Conservation (phyloP, 208 protist genomes). For the Trypanosomatidae sp. region DNA sequence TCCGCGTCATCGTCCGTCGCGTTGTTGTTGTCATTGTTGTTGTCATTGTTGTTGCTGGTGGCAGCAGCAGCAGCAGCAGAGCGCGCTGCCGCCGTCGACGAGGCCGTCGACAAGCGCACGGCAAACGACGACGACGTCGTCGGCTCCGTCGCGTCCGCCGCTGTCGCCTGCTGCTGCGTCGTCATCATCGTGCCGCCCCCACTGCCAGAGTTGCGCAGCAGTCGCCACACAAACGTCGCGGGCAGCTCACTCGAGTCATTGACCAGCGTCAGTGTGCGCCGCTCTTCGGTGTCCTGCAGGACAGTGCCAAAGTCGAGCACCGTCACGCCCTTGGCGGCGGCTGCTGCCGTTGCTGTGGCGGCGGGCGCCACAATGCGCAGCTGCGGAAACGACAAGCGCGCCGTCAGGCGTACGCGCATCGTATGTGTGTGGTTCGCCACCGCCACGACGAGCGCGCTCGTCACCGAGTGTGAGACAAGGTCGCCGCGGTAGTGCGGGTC, state of each 20-base stretch:
- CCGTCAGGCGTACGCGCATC: slow-evolving; percentile 73
- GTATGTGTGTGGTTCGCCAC: slow-evolving; percentile 86
- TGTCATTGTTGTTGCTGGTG: neutral
- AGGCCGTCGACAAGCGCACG: too few species aligned
- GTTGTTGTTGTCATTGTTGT: neutral
- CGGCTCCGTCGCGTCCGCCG: slow-evolving; percentile 3
- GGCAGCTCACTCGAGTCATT: slow-evolving; percentile 71
- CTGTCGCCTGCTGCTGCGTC: neutral
- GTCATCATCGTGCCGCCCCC: neutral
- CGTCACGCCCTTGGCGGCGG: too few species aligned
- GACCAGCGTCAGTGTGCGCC: slow-evolving; percentile 43
- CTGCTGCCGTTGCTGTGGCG: too few species aligned
- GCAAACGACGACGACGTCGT: neutral
- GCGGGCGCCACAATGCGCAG: too few species aligned
- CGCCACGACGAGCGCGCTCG: slow-evolving; percentile 54
- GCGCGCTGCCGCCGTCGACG: too few species aligned
- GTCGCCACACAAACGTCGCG: slow-evolving; percentile 64
- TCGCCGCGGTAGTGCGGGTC: slow-evolving; percentile 78
- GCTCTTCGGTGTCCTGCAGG: slow-evolving; percentile 83
- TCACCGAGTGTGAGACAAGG: slow-evolving; percentile 49
- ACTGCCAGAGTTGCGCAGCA: too few species aligned
- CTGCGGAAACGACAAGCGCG: slow-evolving; percentile 81
- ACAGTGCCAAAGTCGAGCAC: slow-evolving; percentile 91
- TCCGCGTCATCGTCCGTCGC: slow-evolving; percentile 18
- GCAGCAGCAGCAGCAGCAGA: slow-evolving; percentile 2